Percentiles rank a stretch among this genome's conserved stretches.
These are phyloP conservation scores for Verbascum thapsus DNA, from an alignment of 257 asterid genomes.

Conservation along the genomic window DNA sequence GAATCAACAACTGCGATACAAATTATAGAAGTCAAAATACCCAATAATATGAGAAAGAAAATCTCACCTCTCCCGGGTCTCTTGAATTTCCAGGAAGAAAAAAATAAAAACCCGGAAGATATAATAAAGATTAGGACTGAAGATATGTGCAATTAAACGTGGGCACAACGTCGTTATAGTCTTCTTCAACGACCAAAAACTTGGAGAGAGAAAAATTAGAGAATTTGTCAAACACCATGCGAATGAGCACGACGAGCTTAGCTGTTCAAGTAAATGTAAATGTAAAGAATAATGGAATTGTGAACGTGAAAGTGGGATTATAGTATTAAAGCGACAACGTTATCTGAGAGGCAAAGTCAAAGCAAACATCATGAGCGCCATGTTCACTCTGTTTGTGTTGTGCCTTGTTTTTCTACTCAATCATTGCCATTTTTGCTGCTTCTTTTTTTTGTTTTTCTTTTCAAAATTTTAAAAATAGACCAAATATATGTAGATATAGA, in stretches of 20 bases:
- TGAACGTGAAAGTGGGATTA: slow-evolving; percentile 40
- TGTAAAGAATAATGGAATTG: slow-evolving; percentile 24
- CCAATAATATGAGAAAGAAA: slow-evolving; percentile 18
- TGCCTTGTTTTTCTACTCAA: slow-evolving; percentile 31
- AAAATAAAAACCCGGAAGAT: slow-evolving; percentile 22
- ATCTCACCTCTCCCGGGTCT: slow-evolving; percentile 36
- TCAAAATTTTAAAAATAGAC: background rate
- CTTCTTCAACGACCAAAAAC: slow-evolving; percentile 19
- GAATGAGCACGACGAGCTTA: slow-evolving; percentile 30
- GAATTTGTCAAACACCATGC: slow-evolving; percentile 32
- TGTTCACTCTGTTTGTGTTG: slow-evolving; percentile 33
- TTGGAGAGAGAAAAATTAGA: slow-evolving; percentile 33
- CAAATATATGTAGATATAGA: no score
- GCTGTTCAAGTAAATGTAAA: slow-evolving; percentile 27
- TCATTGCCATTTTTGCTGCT: slow-evolving; percentile 19
- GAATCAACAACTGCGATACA: slow-evolving; percentile 22
- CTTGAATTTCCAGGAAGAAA: slow-evolving; percentile 29
- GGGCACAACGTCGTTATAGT: slow-evolving; percentile 44
- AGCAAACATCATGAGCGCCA: slow-evolving; percentile 46
- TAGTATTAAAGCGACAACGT: slow-evolving; percentile 27
- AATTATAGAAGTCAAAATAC: slow-evolving; percentile 2
- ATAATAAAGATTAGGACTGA: slow-evolving; percentile 7
- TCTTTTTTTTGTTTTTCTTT: slow-evolving; percentile 2
- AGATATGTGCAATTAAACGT: slow-evolving; percentile 47
- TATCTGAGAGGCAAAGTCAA: slow-evolving; percentile 41